These are phyloP conservation scores for Pyrenophora teres DNA, from an alignment of 2,329 filamentous ascomycete species.

Conservation along the genomic window DNA sequence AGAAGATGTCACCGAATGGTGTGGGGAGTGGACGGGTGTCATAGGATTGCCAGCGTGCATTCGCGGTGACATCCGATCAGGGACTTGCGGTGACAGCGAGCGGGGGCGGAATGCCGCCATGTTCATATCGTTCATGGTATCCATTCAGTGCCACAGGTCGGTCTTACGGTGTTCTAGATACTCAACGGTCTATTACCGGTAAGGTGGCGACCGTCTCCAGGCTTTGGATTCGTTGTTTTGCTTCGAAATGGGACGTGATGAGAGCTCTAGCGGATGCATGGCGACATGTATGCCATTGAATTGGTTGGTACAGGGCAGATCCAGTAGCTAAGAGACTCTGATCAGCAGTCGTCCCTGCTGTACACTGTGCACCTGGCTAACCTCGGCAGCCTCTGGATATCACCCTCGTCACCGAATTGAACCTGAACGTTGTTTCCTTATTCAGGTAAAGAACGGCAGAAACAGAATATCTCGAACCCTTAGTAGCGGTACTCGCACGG, in stretches of 20 bases:
- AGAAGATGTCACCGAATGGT: conserved; percentile 43
- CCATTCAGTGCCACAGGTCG: neutral
- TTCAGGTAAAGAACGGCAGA: neutral
- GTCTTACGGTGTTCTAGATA: neutral
- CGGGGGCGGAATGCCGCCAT: conserved; percentile 29
- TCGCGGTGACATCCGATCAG: conserved; percentile 24
- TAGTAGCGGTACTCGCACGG: neutral
- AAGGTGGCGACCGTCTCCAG: conserved; percentile 2
- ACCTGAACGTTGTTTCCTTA: neutral
- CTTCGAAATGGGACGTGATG: conserved; percentile 13
- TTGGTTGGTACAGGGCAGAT: neutral
- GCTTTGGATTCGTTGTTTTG: conserved; percentile 11
- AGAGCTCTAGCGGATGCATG: conserved; percentile 23
- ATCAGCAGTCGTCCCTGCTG: neutral
- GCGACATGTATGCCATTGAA: conserved; percentile 15
- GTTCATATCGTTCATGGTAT: conserved; percentile 4
- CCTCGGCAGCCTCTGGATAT: conserved; percentile 1
- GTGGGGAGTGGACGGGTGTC: conserved; percentile 46
- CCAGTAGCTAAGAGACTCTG: neutral
- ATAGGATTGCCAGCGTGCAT: conserved; percentile 24
- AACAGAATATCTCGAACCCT: neutral
- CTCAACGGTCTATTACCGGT: neutral
- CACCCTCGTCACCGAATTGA: neutral
- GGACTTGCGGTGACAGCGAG: conserved; percentile 33
- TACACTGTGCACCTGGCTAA: neutral